These are phyloP conservation scores for Aspergillus ostianus DNA, from an alignment of 495 filamentous ascomycete genomes.

Conservation along the genomic window DNA sequence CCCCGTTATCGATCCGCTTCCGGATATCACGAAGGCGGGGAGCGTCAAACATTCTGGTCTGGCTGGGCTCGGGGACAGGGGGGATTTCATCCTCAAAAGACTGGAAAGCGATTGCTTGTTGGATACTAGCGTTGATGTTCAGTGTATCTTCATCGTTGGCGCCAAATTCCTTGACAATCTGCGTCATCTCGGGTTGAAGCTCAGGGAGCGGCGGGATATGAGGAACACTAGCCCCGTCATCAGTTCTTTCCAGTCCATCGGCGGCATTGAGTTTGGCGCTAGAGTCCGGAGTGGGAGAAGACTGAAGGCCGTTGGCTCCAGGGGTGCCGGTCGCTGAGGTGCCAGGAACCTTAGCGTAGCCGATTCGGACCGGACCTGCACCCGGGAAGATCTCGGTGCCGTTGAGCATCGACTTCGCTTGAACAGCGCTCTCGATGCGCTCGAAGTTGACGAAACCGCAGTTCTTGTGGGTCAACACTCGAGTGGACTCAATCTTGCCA, in stretches of 20 bases:
- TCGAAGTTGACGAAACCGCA: constrained; percentile 99
- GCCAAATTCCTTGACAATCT: constrained; percentile 87
- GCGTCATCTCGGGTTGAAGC: constrained; percentile 75
- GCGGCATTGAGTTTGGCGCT: constrained; percentile 34
- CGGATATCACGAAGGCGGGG: constrained; percentile 94
- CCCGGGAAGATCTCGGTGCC: constrained; percentile 98
- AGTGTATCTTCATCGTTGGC: constrained; percentile 75
- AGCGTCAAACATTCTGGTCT: constrained; percentile 89
- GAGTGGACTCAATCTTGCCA: constrained; percentile 85
- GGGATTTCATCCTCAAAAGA: constrained; percentile 80
- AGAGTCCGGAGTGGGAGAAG: constrained; percentile 94
- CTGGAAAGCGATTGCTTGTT: constrained; percentile 71
- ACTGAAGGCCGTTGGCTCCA: constrained; percentile 76
- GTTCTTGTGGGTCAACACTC: constrained; percentile 97
- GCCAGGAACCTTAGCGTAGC: constrained; percentile 94
- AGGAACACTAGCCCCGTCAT: constrained; percentile 50
- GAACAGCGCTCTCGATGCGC: constrained; percentile 80
- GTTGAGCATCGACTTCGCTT: constrained; percentile 82
- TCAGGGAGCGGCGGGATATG: constrained; percentile 71
- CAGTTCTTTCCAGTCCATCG: constrained; percentile 39
- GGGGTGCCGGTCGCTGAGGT: constrained; percentile 75
- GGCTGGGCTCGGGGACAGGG: constrained; percentile 82
- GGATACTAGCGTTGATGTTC: constrained; percentile 70
- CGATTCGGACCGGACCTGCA: constrained; percentile 90
- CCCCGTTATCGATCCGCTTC: constrained; percentile 94